These are phyloP conservation scores for Cynanchum wilfordii DNA, from an alignment of 257 asterid species.

Conservation along the genomic window DNA sequence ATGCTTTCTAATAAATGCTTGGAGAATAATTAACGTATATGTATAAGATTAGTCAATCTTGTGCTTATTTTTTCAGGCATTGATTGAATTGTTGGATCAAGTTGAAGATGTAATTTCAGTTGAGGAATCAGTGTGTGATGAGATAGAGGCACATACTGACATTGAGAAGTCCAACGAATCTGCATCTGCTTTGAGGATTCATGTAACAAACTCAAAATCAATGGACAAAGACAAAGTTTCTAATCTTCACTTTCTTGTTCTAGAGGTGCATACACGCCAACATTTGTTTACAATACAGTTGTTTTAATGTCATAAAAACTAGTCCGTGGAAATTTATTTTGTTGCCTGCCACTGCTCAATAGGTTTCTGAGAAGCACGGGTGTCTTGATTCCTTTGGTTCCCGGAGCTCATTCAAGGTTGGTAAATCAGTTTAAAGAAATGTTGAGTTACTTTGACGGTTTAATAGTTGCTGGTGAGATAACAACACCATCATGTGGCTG, in stretches of 20 bases:
- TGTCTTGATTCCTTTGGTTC: conserved; percentile 39
- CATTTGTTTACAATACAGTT: conserved; percentile 3
- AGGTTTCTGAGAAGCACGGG: conserved; percentile 73
- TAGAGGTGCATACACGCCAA: conserved; percentile 54
- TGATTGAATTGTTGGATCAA: conserved; percentile 90
- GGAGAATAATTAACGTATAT: not conserved
- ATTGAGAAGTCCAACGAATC: conserved; percentile 32
- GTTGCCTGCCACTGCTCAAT: conserved; percentile 12
- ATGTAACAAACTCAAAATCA: conserved; percentile 24
- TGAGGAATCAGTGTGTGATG: conserved; percentile 41
- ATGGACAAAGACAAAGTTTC: conserved; percentile 26
- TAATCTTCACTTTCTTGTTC: conserved; percentile 56
- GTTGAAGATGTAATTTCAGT: conserved; percentile 84
- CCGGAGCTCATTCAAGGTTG: conserved; percentile 58
- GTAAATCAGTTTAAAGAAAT: conserved; percentile 20
- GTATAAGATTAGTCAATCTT: not conserved
- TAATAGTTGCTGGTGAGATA: conserved; percentile 14
- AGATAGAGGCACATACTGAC: conserved; percentile 26
- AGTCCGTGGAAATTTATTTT: conserved; percentile 8
- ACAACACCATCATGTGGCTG: conserved; percentile 19
- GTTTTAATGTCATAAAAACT: conserved; percentile 16
- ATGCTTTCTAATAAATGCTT: not conserved
- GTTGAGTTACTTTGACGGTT: conserved; percentile 20
- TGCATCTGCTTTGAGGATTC: conserved; percentile 30
- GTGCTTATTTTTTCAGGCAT: conserved; percentile 46